phyloP scores from a whole-genome alignment of 148 eudicot species.

The Rheum nobile region DNA sequence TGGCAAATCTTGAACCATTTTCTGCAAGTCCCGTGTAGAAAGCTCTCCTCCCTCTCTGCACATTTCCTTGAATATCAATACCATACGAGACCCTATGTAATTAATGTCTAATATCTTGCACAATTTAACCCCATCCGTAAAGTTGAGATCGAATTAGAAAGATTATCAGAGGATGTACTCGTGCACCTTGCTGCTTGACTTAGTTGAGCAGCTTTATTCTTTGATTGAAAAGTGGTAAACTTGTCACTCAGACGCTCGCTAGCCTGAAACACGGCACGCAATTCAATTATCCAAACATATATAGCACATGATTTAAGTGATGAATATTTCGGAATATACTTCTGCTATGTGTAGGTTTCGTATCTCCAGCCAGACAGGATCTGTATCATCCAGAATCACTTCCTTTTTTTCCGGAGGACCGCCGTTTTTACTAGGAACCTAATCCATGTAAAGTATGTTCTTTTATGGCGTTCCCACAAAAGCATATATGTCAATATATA shows the following conservation, averaged over 20 bases:
- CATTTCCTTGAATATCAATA: background rate
- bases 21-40: slow-evolving; percentile 89
- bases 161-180: background rate
- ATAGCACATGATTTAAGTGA: background rate
- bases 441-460: slow-evolving; percentile 6
- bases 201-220: slow-evolving; percentile 94
- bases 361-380: slow-evolving; percentile 95
- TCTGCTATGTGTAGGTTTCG: slow-evolving; percentile 92
- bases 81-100: background rate
- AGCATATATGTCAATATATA: no score
- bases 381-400: slow-evolving; percentile 68
- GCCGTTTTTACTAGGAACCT: slow-evolving; percentile 73
- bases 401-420: slow-evolving; percentile 80
- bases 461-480: slow-evolving; percentile 1
- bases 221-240: slow-evolving; percentile 72
- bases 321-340: slow-evolving; percentile 27
- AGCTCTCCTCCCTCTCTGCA: slow-evolving; percentile 79
- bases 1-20: slow-evolving; percentile 97
- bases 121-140: background rate
- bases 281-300: background rate
- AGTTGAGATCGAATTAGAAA: background rate
- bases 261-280: slow-evolving; percentile 42
- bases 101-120: background rate
- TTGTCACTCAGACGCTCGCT: slow-evolving; percentile 83
- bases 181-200: slow-evolving; percentile 63